Percentiles rank a stretch among this genome's conserved stretches.
Conservation (phyloP, 2,329 filamentous ascomycete species). For the Talaromyces sp. region DNA sequence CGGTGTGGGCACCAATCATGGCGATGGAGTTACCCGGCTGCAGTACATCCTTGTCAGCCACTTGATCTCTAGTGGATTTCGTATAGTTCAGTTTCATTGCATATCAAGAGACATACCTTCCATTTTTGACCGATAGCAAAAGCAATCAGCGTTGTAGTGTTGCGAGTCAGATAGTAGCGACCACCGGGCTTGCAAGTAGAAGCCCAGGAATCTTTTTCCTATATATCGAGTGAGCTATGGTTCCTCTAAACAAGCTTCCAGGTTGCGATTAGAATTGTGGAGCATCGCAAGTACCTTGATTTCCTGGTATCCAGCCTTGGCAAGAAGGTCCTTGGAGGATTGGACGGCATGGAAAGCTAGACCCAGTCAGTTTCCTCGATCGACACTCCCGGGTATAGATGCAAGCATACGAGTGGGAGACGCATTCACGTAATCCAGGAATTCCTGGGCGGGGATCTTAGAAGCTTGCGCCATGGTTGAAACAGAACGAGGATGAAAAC, state of each 20-base stretch:
- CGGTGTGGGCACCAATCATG: constrained; percentile 95
- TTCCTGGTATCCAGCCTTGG: constrained; percentile 80
- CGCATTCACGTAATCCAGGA: constrained; percentile 89
- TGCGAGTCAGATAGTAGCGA: constrained; percentile 95
- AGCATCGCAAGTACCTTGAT: constrained; percentile 63
- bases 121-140: constrained; percentile 90
- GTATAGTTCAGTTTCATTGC: not conserved
- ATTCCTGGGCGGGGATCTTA: constrained; percentile 68
- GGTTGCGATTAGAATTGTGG: not conserved
- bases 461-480: constrained; percentile 31
- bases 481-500: constrained; percentile 16
- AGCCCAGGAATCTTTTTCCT: constrained; percentile 88
- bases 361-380: constrained; percentile 10
- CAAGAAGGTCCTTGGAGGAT: constrained; percentile 73
- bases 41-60: not conserved
- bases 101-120: constrained; percentile 54
- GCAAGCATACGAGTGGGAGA: constrained; percentile 79
- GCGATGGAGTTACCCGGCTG: constrained; percentile 80
- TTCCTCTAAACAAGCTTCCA: not conserved
- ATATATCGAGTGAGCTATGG: not conserved
- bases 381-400: not conserved
- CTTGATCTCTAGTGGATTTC: not conserved
- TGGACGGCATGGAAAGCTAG: constrained; percentile 92
- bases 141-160: constrained; percentile 87
- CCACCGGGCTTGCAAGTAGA: constrained; percentile 78